A percentile compares a stretch with the other conserved stretches of the same genome.
Evolutionary conservation across 306 rosid genomes (phyloP).

Genomic region (Dalbergia cochinchinensis): DNA sequence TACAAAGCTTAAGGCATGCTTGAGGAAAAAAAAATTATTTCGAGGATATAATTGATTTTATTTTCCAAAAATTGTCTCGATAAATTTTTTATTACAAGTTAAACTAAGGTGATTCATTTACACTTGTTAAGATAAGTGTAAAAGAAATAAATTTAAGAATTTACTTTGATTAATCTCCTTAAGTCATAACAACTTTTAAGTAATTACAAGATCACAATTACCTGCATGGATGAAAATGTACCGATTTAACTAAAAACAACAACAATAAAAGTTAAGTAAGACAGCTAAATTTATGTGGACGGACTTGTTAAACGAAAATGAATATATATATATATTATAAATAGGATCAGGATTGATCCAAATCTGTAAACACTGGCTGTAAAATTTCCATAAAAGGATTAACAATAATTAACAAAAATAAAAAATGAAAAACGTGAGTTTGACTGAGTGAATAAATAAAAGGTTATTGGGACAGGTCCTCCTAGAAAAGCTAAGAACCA

Average conservation of each 20-base stretch:
- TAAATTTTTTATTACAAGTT: too few relatives aligned
- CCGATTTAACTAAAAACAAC: background rate
- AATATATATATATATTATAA: too few relatives aligned
- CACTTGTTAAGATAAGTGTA: background rate
- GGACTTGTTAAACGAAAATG: background rate
- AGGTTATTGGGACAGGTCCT: background rate
- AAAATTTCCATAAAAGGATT: background rate
- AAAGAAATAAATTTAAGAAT: background rate
- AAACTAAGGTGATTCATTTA: too few relatives aligned
- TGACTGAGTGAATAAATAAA: constrained; percentile 10
- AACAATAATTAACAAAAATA: background rate
- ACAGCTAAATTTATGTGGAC: background rate
- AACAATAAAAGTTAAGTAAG: background rate
- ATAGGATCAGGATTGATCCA: background rate
- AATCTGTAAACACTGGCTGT: background rate
- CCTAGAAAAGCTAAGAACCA: constrained; percentile 52
- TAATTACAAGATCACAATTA: background rate
- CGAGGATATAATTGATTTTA: too few relatives aligned
- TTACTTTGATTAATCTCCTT: too few relatives aligned
- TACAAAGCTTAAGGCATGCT: background rate
- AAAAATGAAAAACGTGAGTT: constrained; percentile 5
- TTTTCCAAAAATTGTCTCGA: background rate
- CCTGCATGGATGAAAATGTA: background rate
- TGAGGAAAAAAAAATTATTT: too few relatives aligned
- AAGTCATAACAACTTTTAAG: background rate